Conservation (phyloP, 495 filamentous ascomycete species). For the Penicillium fimorum region DNA sequence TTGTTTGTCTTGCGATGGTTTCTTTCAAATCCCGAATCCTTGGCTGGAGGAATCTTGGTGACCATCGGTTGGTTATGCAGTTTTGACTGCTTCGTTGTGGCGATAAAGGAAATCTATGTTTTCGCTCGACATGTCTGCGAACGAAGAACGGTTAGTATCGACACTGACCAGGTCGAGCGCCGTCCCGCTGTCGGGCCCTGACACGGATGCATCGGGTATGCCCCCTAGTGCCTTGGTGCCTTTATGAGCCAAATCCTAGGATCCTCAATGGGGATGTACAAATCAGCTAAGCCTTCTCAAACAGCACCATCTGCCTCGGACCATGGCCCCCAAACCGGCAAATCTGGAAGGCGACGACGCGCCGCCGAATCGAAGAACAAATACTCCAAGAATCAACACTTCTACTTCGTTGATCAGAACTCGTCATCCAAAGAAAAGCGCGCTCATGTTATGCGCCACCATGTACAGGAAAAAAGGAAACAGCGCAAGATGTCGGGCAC, state of each 20-base stretch:
- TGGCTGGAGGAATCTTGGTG: constrained; percentile 28
- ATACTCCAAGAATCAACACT: constrained; percentile 33
- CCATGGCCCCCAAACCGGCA: constrained; percentile 21
- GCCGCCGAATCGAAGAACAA: constrained; percentile 19
- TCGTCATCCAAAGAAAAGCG: constrained; percentile 48
- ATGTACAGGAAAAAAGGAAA: constrained; percentile 46
- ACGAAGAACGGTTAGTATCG: constrained; percentile 16
- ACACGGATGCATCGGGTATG: constrained; percentile 22
- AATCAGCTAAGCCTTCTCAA: background rate
- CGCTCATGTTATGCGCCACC: constrained; percentile 51
- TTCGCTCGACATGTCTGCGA: constrained; percentile 30
- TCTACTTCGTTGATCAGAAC: constrained; percentile 47
- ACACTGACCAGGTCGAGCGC: constrained; percentile 4
- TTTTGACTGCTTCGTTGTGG: constrained; percentile 23
- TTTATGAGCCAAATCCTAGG: constrained; percentile 2
- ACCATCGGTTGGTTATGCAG: constrained; percentile 26
- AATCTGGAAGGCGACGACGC: constrained; percentile 29
- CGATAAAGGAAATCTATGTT: constrained; percentile 9
- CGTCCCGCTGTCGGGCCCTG: constrained; percentile 1
- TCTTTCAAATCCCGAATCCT: constrained; percentile 18
- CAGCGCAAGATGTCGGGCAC: constrained; percentile 33
- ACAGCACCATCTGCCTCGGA: constrained; percentile 20
- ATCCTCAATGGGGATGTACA: background rate
- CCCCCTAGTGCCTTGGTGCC: background rate
- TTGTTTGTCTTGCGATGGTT: constrained; percentile 27